phyloP scores from a whole-genome alignment of 176 grass and related monocot genomes.

The Hyparrhenia diplandra region DNA sequence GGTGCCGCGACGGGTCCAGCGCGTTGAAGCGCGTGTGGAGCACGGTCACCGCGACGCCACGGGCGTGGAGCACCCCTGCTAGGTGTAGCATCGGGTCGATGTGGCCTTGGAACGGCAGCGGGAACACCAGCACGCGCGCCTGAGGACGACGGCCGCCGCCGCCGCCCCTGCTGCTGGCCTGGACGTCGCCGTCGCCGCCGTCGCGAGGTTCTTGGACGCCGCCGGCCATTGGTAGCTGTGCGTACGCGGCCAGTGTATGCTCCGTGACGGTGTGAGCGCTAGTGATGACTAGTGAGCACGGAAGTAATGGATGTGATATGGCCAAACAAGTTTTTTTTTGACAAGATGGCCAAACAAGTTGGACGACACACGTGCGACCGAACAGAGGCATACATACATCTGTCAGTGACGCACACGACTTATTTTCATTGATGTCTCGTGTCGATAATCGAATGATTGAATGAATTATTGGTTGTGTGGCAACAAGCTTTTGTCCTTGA shows the following conservation, averaged over 20 bases:
- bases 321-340: too few relatives aligned
- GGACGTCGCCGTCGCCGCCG: too few relatives aligned
- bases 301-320: too few relatives aligned
- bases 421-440: too few relatives aligned
- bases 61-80: conserved; percentile 2
- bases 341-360: too few relatives aligned
- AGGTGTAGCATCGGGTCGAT: conserved; percentile 44
- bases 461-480: too few relatives aligned
- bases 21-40: conserved; percentile 36
- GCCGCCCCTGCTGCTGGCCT: too few relatives aligned
- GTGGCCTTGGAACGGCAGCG: conserved; percentile 38
- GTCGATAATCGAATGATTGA: too few relatives aligned
- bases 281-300: too few relatives aligned
- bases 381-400: too few relatives aligned
- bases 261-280: not conserved
- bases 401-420: not conserved
- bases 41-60: conserved; percentile 30
- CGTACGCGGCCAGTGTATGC: not conserved
- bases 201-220: not conserved
- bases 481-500: too few relatives aligned
- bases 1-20: not conserved
- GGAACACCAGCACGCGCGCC: conserved; percentile 27
- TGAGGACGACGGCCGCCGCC: not conserved
- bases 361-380: not conserved
- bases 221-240: not conserved